These are phyloP conservation scores for Amborella trichopoda DNA, from an alignment of 164 flowering plant species.

Conservation along the genomic window DNA sequence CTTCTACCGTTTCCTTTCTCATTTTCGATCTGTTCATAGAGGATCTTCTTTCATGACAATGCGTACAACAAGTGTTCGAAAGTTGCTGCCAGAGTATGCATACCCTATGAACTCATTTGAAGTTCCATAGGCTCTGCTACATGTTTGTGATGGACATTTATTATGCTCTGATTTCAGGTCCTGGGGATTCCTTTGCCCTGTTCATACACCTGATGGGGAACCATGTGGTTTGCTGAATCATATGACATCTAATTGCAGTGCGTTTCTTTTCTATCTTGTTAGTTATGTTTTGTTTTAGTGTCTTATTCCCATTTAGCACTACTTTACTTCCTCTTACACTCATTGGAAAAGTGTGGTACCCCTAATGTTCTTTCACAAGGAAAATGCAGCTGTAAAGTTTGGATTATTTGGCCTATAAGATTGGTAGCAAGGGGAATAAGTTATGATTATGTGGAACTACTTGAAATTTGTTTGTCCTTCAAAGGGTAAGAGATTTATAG, in stretches of 20 bases:
- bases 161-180: conserved; percentile 32
- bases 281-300: too few species aligned
- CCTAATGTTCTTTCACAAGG: too few species aligned
- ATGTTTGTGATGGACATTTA: background rate
- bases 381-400: too few species aligned
- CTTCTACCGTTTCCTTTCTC: conserved; percentile 78
- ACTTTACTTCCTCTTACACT: too few species aligned
- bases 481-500: too few species aligned
- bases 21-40: conserved; percentile 94
- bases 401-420: too few species aligned
- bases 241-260: conserved; percentile 34
- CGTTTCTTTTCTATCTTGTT: background rate
- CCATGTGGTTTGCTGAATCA: conserved; percentile 96
- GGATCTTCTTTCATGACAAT: conserved; percentile 85
- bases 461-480: too few species aligned
- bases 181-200: conserved; percentile 98
- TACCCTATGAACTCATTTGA: conserved; percentile 1
- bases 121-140: background rate
- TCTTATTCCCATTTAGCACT: too few species aligned
- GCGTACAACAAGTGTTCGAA: conserved; percentile 90
- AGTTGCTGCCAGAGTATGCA: conserved; percentile 95
- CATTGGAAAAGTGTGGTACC: too few species aligned
- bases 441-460: too few species aligned
- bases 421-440: too few species aligned
- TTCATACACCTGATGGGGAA: conserved; percentile 96